Percentiles rank a stretch among this genome's conserved stretches.
phyloP scores from a whole-genome alignment of 192 early-diverging fungal genomes.

The Lobosporangium transversale region DNA sequence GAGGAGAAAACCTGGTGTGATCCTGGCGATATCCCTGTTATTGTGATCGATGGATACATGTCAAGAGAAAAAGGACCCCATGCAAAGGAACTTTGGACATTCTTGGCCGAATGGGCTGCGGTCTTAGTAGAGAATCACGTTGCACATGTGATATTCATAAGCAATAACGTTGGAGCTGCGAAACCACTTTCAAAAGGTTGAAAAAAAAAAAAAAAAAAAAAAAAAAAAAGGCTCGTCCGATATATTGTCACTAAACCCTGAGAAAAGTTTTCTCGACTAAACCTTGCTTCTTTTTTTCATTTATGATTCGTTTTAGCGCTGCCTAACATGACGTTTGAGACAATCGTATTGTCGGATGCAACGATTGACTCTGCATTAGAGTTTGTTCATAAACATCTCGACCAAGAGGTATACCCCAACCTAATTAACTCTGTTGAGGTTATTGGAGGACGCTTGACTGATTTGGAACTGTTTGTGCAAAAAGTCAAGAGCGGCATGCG shows the following conservation, averaged over 20 bases:
- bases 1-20: conserved; percentile 42
- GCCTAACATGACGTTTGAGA: conserved; percentile 75
- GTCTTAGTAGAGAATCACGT: conserved; percentile 82
- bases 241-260: too few relatives aligned
- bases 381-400: conserved; percentile 65
- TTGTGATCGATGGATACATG: conserved; percentile 91
- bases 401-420: conserved; percentile 44
- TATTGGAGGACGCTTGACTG: conserved; percentile 91
- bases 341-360: conserved; percentile 77
- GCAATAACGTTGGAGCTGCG: conserved; percentile 71
- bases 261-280: neutral
- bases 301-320: conserved; percentile 65
- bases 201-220: too few relatives aligned
- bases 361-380: conserved; percentile 66
- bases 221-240: too few relatives aligned
- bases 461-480: conserved; percentile 89
- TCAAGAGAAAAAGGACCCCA: conserved; percentile 72
- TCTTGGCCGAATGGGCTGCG: conserved; percentile 87
- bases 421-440: conserved; percentile 64
- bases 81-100: conserved; percentile 69
- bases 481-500: conserved; percentile 82
- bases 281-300: too few relatives aligned
- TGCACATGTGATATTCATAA: conserved; percentile 92
- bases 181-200: conserved; percentile 79
- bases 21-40: conserved; percentile 80